A percentile compares a stretch with the other conserved stretches of the same genome.
Conservation (phyloP, 805 yeast genomes). For the Priceomyces melissophilus region DNA sequence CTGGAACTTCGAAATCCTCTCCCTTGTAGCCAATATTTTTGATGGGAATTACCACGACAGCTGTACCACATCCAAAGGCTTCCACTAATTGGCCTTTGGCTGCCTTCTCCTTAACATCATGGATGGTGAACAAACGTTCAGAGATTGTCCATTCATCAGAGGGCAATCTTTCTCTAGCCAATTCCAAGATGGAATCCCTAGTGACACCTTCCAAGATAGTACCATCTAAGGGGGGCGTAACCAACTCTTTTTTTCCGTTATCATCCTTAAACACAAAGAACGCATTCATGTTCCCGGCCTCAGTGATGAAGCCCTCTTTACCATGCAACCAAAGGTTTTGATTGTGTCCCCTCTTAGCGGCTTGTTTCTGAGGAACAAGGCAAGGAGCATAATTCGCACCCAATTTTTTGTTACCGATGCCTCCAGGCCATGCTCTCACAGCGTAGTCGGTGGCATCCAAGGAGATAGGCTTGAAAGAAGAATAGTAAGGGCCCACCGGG, state of each 20-base stretch:
- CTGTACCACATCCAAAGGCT: constrained; percentile 97
- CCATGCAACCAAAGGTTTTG: constrained; percentile 97
- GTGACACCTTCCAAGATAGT: constrained; percentile 96
- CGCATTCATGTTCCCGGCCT: constrained; percentile 97
- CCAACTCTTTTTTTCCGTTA: constrained; percentile 88
- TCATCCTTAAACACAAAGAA: constrained; percentile 78
- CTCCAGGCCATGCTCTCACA: constrained; percentile 99
- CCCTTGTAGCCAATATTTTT: constrained; percentile 81
- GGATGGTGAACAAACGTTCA: constrained; percentile 82
- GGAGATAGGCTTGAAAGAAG: constrained; percentile 93
- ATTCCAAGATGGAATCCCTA: constrained; percentile 77
- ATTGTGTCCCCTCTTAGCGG: constrained; percentile 87
- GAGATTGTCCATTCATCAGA: constrained; percentile 73
- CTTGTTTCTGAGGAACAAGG: constrained; percentile 83
- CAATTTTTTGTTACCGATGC: constrained; percentile 91
- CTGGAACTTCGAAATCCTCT: constrained; percentile 70
- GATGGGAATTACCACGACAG: constrained; percentile 94
- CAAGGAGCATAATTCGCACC: constrained; percentile 99
- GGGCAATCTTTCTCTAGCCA: constrained; percentile 74
- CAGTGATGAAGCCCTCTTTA: constrained; percentile 80
- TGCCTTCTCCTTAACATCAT: constrained; percentile 76
- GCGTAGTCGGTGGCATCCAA: constrained; percentile 95
- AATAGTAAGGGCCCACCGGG: constrained; percentile 88
- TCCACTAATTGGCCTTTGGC: constrained; percentile 81
- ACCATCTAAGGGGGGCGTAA: constrained; percentile 95